Evolutionary conservation across 345 rosid species (phyloP).

Genomic region (Populus simonii): DNA sequence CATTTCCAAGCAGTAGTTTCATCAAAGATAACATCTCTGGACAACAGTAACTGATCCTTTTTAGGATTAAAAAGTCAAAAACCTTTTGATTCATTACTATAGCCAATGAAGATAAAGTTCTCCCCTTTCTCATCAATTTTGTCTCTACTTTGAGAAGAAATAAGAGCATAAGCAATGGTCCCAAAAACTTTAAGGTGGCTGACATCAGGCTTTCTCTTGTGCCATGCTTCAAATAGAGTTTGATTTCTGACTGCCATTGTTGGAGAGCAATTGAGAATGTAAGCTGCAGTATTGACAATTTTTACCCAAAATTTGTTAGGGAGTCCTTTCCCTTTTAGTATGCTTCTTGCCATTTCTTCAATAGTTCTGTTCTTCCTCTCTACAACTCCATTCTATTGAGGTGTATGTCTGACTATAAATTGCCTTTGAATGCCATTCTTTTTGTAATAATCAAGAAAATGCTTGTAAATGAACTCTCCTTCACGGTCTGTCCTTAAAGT

Average conservation of each 20-base stretch:
- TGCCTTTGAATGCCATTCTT: neutral
- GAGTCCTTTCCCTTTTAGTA: too few species aligned
- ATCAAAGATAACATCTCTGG: neutral
- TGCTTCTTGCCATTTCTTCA: too few species aligned
- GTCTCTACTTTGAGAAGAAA: neutral
- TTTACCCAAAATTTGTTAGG: too few species aligned
- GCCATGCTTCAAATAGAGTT: too few species aligned
- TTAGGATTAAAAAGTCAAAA: neutral
- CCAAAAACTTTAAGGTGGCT: too few species aligned
- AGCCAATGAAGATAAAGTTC: neutral
- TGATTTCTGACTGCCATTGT: too few species aligned
- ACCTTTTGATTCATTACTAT: neutral
- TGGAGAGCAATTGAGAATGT: too few species aligned
- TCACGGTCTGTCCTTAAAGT: neutral
- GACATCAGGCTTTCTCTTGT: too few species aligned
- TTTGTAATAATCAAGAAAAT: neutral
- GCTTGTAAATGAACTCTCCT: neutral
- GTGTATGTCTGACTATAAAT: neutral
- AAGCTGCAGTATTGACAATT: too few species aligned
- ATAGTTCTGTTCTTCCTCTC: neutral
- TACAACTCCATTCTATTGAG: accelerated
- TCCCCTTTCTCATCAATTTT: too few species aligned
- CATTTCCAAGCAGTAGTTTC: neutral
- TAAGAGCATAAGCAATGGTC: neutral
- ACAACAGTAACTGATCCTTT: too few species aligned